Evolutionary conservation across 495 filamentous ascomycete genomes (phyloP).

Genomic region (Oidiodendron maius): DNA sequence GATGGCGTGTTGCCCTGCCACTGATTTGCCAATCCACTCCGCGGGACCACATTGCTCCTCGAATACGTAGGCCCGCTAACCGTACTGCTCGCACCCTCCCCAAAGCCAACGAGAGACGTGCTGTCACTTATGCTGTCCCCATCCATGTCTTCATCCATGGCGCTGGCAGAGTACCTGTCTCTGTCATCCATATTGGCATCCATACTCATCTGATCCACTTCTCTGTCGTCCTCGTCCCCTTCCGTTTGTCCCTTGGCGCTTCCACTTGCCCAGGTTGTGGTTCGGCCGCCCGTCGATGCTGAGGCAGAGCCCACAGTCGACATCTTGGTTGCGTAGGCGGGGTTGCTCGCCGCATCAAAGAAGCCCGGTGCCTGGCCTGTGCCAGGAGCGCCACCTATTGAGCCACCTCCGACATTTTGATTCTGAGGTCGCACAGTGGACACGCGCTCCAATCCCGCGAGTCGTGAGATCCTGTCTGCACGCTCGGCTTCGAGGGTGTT

Average conservation of each 20-base stretch:
- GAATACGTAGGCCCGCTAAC: constrained; percentile 65
- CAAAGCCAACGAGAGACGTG: constrained; percentile 76
- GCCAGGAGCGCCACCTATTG: constrained; percentile 31
- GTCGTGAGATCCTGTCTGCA: constrained; percentile 86
- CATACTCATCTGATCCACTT: constrained; percentile 59
- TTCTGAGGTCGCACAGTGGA: constrained; percentile 52
- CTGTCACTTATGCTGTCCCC: constrained; percentile 77
- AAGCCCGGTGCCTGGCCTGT: constrained; percentile 42
- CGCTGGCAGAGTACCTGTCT: constrained; percentile 33
- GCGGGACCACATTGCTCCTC: constrained; percentile 13
- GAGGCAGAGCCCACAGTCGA: constrained; percentile 85
- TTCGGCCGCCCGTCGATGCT: constrained; percentile 61
- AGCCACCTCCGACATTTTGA: constrained; percentile 21
- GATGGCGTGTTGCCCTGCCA: constrained; percentile 3
- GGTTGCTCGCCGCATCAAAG: constrained; percentile 63
- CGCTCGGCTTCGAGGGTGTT: constrained; percentile 82
- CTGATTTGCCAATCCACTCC: constrained; percentile 8
- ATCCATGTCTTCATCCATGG: constrained; percentile 55
- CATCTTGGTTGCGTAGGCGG: constrained; percentile 53
- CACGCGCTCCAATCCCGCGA: constrained; percentile 79
- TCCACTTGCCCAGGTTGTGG: constrained; percentile 63
- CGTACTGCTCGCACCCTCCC: constrained; percentile 79
- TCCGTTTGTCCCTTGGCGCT: constrained; percentile 46
- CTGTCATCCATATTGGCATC: constrained; percentile 38
- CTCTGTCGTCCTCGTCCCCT: constrained; percentile 23